phyloP scores from a whole-genome alignment of 148 eudicot genomes.

The Vaccinium myrtillus region DNA sequence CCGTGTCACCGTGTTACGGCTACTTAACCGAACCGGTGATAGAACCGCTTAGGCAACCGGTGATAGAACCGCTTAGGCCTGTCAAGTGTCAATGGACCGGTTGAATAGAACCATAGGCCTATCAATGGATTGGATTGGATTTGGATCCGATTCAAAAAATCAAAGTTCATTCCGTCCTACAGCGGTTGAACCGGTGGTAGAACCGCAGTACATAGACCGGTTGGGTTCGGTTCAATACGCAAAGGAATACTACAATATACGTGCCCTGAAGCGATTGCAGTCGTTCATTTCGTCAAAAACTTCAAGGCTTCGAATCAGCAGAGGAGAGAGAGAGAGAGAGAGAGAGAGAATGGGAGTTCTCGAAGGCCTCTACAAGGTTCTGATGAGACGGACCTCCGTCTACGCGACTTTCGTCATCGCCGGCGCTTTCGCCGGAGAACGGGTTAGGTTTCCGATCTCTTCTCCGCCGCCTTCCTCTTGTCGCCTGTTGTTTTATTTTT shows the following conservation, averaged over 20 bases:
- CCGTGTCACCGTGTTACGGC: too few species aligned
- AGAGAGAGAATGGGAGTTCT: conserved; percentile 25
- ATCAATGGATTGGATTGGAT: too few species aligned
- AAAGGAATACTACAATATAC: neutral
- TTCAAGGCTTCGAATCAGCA: neutral
- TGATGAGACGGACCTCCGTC: conserved; percentile 78
- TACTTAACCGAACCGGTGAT: neutral
- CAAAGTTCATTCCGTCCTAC: too few species aligned
- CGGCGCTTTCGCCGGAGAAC: conserved; percentile 75
- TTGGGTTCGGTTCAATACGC: neutral
- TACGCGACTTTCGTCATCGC: conserved; percentile 82
- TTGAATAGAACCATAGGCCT: too few species aligned
- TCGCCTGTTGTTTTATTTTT: neutral
- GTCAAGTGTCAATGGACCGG: too few species aligned
- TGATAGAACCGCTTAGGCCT: neutral
- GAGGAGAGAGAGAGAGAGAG: conserved; percentile 15
- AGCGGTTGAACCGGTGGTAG: neutral
- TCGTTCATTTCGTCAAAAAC: neutral
- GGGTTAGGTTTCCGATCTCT: conserved; percentile 30
- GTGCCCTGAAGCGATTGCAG: neutral
- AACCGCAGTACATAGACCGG: neutral
- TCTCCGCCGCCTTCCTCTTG: neutral
- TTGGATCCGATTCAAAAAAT: too few species aligned
- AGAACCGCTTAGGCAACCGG: neutral
- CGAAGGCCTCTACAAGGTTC: conserved; percentile 58